Evolutionary conservation across 768 basidiomycete species (phyloP).

Genomic region (Heimioporus sp.): DNA sequence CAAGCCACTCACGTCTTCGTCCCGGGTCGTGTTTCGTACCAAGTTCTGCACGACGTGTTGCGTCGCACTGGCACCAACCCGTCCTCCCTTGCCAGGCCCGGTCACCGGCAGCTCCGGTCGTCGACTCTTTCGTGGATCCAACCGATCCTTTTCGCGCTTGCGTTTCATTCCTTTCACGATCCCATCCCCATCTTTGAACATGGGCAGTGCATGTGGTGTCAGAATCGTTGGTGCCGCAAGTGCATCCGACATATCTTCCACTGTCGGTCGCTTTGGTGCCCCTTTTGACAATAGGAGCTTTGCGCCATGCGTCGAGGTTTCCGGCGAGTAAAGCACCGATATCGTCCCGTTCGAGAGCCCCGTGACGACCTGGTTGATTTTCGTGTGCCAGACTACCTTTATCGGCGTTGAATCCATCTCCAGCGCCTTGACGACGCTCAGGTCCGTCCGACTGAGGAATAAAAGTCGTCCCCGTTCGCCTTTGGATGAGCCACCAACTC

Average conservation of each 20-base stretch:
- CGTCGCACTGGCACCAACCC: conserved; percentile 95
- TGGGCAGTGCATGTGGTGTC: conserved; percentile 88
- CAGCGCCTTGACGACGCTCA: conserved; percentile 67
- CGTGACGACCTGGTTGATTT: conserved; percentile 94
- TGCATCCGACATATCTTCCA: conserved; percentile 89
- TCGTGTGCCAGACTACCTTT: conserved; percentile 91
- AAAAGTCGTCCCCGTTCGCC: conserved; percentile 69
- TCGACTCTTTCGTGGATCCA: conserved; percentile 89
- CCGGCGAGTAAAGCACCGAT: conserved; percentile 89
- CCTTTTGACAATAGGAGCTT: conserved; percentile 87
- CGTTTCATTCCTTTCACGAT: conserved; percentile 77
- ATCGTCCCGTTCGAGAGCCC: conserved; percentile 87
- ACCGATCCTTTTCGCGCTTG: conserved; percentile 83
- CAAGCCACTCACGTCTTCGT: conserved; percentile 84
- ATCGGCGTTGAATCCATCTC: conserved; percentile 80
- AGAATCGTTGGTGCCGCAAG: conserved; percentile 84
- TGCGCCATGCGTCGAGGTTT: conserved; percentile 86
- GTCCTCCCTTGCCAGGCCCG: conserved; percentile 90
- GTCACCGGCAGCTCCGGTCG: conserved; percentile 90
- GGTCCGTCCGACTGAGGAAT: conserved; percentile 66
- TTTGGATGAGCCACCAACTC: conserved; percentile 65
- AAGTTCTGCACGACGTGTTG: conserved; percentile 96
- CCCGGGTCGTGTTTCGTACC: conserved; percentile 85
- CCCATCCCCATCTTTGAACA: conserved; percentile 81
- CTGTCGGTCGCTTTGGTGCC: conserved; percentile 74